Evolutionary conservation across 2,329 filamentous ascomycete genomes (phyloP), one percentile per base, ranked within the genome.

Genomic region (Trichoderma guizhouense): DNA sequence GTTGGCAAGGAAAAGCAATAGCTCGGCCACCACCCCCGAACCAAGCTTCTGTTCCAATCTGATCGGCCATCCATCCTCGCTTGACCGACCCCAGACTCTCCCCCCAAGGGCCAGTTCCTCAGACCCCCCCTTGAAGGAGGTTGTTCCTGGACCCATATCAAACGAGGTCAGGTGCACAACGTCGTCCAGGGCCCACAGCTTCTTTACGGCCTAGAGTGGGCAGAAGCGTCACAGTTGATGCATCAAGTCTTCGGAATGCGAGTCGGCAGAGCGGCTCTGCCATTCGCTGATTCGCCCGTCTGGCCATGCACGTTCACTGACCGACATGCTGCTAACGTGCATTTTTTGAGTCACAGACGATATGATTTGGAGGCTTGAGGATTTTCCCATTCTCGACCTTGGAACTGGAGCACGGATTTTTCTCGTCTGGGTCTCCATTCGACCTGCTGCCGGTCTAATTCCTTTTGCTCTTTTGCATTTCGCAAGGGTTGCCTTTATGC

Each of bases 81-180:
- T 71, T 71, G 69, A 71, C 53, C 69, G 51, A 71, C 32, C 15
- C 55, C 61, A 51, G 61, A 62, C 14, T 39, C 34, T 36, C 3
- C 14, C 24, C 24, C 18, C 43, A 47, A 47, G 8, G 47, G 63
- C 63, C 18, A 7, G 26, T n/a, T 53, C 58, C 57, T 36, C 14
- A 47, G 47, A 24, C 34, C 66, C 26, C 30, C 68, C 69, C 8
- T 43, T 58, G 18, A 36, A 58, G 36, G 34, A 66, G 34, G 61
- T 34, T 69, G 71, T 72, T 72, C 71, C 71, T 72, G 71, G 71
- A 69, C 71, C 71, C 71, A 72, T 72, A 62, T 63, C 65, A 64
- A 69, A 63, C 47, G 64, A 72, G 71, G 71, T 72, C 71, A 72
- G 71, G 71, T 72, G 71, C 67, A 57, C 71, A 47, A 69, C 24